Evolutionary conservation across 106 monocot genomes (phyloP), one percentile per base, ranked within the genome.

Genomic region (Dendrobium huoshanense): DNA sequence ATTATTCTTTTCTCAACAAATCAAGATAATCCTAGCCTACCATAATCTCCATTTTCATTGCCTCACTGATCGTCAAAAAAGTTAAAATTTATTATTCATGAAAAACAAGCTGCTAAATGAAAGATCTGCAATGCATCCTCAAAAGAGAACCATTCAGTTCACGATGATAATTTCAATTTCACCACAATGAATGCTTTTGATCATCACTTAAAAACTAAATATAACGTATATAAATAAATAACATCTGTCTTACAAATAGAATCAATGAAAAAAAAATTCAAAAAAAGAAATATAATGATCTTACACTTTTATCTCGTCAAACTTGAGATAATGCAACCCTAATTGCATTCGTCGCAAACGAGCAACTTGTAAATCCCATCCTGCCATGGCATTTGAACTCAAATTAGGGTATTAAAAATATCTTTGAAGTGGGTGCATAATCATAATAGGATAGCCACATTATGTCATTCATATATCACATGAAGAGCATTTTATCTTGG

Each of bases 261-360:
- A 3, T 49, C 11, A 5, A 76, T 76, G 25, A 76, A 51, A 49
- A 7, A 45, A 43, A 41, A 43, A 10, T 67, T 5, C 15, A 65
- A 3, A 51, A 24, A 13, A 51, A 51, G 7, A 6, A 70, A 68
- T 58, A 75, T 75, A 67, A 91, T 31, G 40, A 80, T 73, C 87
- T 92, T 79, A 98, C 98, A 84, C 77, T 78, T 92, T 94, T 82
- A 98, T 91, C 41, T 91, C 91, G 48, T 92, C 89, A 77, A 25
- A 82, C 77, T 88, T 92, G 59, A 90, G 79, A 79, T 92, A 92
- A 77, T 91, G 88, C 83, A 98, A 77, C 43, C 91, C 92, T 51
- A 95, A 84, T 67, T 95, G 89, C 89, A 98, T 79, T 75, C 83
- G 89, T 55, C 89, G 94, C 47, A 98, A 72, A 76, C 98, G 83